A percentile compares a stretch with the other conserved stretches of the same genome.
Conservation (phyloP, 768 basidiomycete species). For the Podaxis sp. region DNA sequence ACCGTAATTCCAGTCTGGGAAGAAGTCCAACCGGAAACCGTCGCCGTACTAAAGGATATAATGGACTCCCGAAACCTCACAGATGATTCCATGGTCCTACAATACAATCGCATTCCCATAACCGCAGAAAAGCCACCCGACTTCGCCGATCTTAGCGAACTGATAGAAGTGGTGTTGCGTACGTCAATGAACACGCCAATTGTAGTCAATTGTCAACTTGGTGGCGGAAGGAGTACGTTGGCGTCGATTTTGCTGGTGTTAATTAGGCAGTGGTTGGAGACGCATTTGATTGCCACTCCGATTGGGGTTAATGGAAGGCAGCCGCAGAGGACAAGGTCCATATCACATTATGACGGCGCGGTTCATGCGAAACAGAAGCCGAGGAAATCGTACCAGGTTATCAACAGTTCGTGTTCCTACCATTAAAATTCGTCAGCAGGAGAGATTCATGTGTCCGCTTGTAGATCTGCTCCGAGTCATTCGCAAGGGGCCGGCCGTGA, state of each 20-base stretch:
- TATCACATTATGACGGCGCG: slow-evolving; percentile 27
- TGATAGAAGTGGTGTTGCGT: slow-evolving; percentile 75
- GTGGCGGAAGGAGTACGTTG: slow-evolving; percentile 85
- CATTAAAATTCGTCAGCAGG: not conserved
- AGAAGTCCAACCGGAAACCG: slow-evolving; percentile 65
- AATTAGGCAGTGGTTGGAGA: slow-evolving; percentile 78
- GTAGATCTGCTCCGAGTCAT: slow-evolving; percentile 81
- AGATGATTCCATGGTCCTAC: slow-evolving; percentile 55
- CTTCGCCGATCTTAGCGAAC: slow-evolving; percentile 65
- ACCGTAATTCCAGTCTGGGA: slow-evolving; percentile 95
- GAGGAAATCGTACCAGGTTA: not conserved
- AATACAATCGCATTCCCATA: slow-evolving; percentile 85
- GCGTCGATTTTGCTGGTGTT: slow-evolving; percentile 84
- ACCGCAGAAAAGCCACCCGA: slow-evolving; percentile 86
- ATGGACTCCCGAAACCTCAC: slow-evolving; percentile 58
- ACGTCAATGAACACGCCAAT: slow-evolving; percentile 72
- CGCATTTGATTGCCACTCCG: slow-evolving; percentile 33
- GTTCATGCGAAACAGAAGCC: slow-evolving; percentile 20
- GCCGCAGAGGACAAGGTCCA: slow-evolving; percentile 39
- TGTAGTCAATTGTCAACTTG: slow-evolving; percentile 94
- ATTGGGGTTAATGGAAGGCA: slow-evolving; percentile 18
- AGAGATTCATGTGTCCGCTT: slow-evolving; percentile 3
- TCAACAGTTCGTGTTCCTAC: slow-evolving; percentile 9
- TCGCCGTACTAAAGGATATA: slow-evolving; percentile 82
- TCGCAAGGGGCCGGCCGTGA: slow-evolving; percentile 81